A percentile compares a stretch with the other conserved stretches of the same genome.
Evolutionary conservation across 2,329 filamentous ascomycete genomes (phyloP).

Genomic region (Cercospora zeina): DNA sequence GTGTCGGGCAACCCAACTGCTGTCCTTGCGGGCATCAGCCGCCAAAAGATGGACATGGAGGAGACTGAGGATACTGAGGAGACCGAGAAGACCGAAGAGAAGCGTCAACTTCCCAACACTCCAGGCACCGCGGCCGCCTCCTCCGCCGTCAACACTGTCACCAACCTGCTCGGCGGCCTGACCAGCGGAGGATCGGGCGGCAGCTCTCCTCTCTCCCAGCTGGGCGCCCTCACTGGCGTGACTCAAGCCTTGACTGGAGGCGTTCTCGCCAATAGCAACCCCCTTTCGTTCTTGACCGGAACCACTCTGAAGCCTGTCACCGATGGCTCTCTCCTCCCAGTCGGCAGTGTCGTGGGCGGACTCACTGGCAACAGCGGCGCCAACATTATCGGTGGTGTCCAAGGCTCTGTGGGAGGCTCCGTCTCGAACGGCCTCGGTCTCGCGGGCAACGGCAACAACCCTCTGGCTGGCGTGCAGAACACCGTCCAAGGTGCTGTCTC

Average conservation of each 20-base stretch:
- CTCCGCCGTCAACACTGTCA: background rate
- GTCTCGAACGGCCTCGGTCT: slow-evolving; percentile 1
- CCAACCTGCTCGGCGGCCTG: slow-evolving; percentile 9
- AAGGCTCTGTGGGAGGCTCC: background rate
- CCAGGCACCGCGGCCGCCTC: background rate
- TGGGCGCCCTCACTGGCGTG: slow-evolving; percentile 15
- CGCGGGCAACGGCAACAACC: slow-evolving; percentile 1
- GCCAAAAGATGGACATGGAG: background rate
- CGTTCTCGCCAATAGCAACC: slow-evolving; percentile 14
- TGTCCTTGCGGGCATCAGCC: background rate
- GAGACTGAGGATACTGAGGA: background rate
- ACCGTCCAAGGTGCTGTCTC: slow-evolving; percentile 12
- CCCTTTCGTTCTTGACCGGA: slow-evolving; percentile 10
- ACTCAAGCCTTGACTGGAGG: slow-evolving; percentile 2
- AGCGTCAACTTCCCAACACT: slow-evolving; percentile 3
- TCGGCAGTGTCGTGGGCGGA: background rate
- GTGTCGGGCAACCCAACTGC: background rate
- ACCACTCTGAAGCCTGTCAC: slow-evolving; percentile 4
- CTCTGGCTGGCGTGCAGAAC: slow-evolving; percentile 3
- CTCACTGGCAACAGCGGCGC: slow-evolving; percentile 11
- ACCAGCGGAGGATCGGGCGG: background rate
- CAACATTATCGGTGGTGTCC: slow-evolving; percentile 9
- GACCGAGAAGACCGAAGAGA: background rate
- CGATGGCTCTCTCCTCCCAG: slow-evolving; percentile 7
- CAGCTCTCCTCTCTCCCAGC: background rate